These are phyloP conservation scores for Durotheca rogersii DNA, from an alignment of 495 filamentous ascomycete species.

Conservation along the genomic window DNA sequence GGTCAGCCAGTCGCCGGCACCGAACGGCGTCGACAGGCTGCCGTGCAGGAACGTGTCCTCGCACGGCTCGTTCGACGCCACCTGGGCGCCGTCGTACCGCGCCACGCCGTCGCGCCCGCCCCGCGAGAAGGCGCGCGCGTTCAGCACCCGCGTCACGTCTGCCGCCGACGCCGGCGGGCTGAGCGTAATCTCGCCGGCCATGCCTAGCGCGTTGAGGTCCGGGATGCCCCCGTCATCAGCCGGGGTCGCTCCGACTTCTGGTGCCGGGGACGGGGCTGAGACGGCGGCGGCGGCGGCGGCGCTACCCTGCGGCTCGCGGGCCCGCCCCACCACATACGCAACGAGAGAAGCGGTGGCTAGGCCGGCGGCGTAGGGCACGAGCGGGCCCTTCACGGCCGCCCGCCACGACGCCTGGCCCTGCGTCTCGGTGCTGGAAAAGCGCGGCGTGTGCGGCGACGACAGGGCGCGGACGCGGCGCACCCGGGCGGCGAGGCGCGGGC, in stretches of 20 bases:
- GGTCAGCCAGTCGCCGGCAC: slow-evolving; percentile 46
- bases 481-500: slow-evolving; percentile 18
- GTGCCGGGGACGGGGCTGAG: not conserved
- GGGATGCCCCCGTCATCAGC: slow-evolving; percentile 8
- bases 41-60: slow-evolving; percentile 53
- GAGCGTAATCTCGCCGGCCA: slow-evolving; percentile 27
- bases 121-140: slow-evolving; percentile 36
- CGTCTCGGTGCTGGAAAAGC: slow-evolving; percentile 27
- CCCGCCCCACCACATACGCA: not conserved
- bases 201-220: slow-evolving; percentile 28
- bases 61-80: slow-evolving; percentile 49
- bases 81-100: slow-evolving; percentile 49
- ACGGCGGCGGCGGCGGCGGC: no score
- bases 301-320: not conserved
- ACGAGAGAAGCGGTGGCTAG: slow-evolving; percentile 5
- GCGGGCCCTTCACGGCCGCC: not conserved
- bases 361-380: slow-evolving; percentile 24
- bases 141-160: slow-evolving; percentile 33
- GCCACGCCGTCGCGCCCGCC: slow-evolving; percentile 34
- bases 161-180: slow-evolving; percentile 26
- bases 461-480: slow-evolving; percentile 7
- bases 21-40: slow-evolving; percentile 41
- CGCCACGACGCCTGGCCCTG: slow-evolving; percentile 3
- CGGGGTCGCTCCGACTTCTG: not conserved
- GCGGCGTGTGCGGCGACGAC: slow-evolving; percentile 9